phyloP scores from a whole-genome alignment of 2,329 filamentous ascomycete genomes.

The Chrysoporthe puriensis region DNA sequence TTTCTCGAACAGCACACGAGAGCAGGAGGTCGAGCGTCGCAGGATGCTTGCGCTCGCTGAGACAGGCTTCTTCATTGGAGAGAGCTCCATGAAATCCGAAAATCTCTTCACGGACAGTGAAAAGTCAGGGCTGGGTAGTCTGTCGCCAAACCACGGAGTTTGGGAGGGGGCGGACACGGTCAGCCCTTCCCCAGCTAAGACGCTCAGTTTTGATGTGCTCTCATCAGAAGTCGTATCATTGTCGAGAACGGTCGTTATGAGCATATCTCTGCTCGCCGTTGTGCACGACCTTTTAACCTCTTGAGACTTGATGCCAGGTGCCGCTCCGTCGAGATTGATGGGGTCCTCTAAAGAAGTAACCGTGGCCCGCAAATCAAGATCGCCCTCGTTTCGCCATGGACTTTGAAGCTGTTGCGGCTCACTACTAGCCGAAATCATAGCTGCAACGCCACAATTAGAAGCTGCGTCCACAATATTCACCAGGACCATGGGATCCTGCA shows the following conservation, averaged over 20 bases:
- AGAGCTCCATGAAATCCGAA: conserved; percentile 55
- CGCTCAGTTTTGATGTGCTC: conserved; percentile 11
- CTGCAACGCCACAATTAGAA: no score
- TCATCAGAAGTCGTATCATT: conserved; percentile 23
- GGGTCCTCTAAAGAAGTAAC: neutral
- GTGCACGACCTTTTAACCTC: conserved; percentile 16
- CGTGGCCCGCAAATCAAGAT: neutral
- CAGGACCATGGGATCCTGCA: neutral
- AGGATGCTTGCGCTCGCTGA: conserved; percentile 13
- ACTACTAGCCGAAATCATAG: neutral
- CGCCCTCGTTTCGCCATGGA: neutral
- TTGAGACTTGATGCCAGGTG: neutral
- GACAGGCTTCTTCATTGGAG: conserved; percentile 40
- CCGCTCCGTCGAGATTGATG: neutral
- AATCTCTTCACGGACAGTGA: conserved; percentile 56
- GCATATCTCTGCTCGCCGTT: neutral
- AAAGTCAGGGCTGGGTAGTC: conserved; percentile 49
- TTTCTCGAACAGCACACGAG: conserved; percentile 19
- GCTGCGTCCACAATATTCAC: neutral
- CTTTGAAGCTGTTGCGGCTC: conserved; percentile 7
- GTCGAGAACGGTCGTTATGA: conserved; percentile 17
- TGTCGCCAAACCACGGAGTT: conserved; percentile 29
- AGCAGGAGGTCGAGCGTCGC: neutral
- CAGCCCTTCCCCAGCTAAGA: conserved; percentile 14
- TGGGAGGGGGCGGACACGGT: conserved; percentile 35